Percentiles rank a stretch among this genome's conserved stretches.
phyloP scores from a whole-genome alignment of 2,329 filamentous ascomycete genomes.

The Aspergillus luchuensis region DNA sequence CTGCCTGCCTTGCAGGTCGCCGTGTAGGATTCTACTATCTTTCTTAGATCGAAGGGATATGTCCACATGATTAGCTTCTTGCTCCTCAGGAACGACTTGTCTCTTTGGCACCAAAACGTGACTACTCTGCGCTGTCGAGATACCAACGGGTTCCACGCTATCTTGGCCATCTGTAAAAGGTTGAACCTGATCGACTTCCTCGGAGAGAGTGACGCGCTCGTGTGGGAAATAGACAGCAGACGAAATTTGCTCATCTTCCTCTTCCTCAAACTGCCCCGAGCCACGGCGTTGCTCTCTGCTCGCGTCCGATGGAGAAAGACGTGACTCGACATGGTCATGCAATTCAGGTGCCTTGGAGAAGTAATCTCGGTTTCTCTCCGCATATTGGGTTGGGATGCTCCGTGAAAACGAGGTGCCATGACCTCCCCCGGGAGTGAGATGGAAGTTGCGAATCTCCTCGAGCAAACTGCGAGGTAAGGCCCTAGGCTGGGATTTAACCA shows the following conservation, averaged over 20 bases:
- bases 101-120: slow-evolving; percentile 33
- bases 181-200: slow-evolving; percentile 30
- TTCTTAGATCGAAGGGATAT: slow-evolving; percentile 63
- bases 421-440: slow-evolving; percentile 51
- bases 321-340: slow-evolving; percentile 9
- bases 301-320: slow-evolving; percentile 27
- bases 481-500: slow-evolving; percentile 31
- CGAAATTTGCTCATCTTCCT: slow-evolving; percentile 67
- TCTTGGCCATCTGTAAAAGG: slow-evolving; percentile 23
- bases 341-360: slow-evolving; percentile 23
- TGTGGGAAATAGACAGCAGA: slow-evolving; percentile 67
- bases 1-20: slow-evolving; percentile 53
- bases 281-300: slow-evolving; percentile 25
- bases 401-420: slow-evolving; percentile 49
- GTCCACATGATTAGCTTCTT: slow-evolving; percentile 57
- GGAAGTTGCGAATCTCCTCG: slow-evolving; percentile 60
- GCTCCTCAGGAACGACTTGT: slow-evolving; percentile 28
- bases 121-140: slow-evolving; percentile 29
- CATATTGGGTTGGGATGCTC: slow-evolving; percentile 42
- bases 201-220: slow-evolving; percentile 48
- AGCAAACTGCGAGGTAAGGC: slow-evolving; percentile 53
- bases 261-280: slow-evolving; percentile 48
- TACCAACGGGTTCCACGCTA: slow-evolving; percentile 28
- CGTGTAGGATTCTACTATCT: slow-evolving; percentile 63
- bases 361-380: slow-evolving; percentile 36